Percentiles rank a stretch among this genome's conserved stretches.
Conservation (phyloP, 202 grass and related monocot genomes). For the Dendrocalamus latiflorus region DNA sequence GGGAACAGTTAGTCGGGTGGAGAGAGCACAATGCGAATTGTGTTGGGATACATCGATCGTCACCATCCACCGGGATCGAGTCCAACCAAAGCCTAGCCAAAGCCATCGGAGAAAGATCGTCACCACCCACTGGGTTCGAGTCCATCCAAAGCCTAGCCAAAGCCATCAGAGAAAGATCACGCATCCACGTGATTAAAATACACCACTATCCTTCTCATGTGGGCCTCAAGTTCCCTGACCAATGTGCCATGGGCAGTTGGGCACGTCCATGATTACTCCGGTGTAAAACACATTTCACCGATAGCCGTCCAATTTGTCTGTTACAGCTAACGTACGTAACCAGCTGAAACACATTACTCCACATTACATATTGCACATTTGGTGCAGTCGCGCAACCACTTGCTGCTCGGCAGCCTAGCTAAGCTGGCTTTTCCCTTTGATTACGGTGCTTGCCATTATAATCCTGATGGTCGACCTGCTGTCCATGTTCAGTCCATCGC, state of each 20-base stretch:
- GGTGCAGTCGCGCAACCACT: not conserved
- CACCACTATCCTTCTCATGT: not conserved
- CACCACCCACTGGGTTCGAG: not conserved
- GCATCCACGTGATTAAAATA: not conserved
- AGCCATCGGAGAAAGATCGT: no score
- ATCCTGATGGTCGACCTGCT: not conserved
- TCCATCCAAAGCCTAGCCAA: not conserved
- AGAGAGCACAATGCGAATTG: not conserved
- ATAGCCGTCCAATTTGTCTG: not conserved
- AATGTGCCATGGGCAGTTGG: not conserved
- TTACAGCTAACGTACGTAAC: not conserved
- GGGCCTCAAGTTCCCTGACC: not conserved
- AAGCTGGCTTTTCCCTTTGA: not conserved
- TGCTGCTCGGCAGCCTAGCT: not conserved
- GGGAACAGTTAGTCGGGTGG: not conserved
- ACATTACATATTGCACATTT: not conserved
- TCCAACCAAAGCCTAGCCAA: not conserved
- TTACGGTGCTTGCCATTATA: not conserved
- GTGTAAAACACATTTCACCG: not conserved
- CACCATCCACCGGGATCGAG: not conserved
- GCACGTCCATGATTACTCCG: not conserved
- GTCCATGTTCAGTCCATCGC: not conserved
- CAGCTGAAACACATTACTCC: no score
- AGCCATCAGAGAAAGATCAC: not conserved
- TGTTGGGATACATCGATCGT: not conserved